These are phyloP conservation scores for Leccinum disarticulatum DNA, from an alignment of 768 basidiomycete genomes.

Conservation along the genomic window DNA sequence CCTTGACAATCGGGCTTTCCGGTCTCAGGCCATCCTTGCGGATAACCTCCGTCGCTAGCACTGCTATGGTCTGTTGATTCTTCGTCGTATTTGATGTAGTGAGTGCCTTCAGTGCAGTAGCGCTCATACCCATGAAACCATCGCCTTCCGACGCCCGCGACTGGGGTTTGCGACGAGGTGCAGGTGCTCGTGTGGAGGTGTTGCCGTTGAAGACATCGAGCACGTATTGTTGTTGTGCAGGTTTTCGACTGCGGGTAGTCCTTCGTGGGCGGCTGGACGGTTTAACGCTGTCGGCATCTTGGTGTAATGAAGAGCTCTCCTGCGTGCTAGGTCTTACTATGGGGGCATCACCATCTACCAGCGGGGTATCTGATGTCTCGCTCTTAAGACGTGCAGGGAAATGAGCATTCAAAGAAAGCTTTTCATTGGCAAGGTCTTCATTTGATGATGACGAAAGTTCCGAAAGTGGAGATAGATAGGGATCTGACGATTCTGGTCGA, in stretches of 20 bases:
- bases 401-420: background rate
- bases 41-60: constrained; percentile 68
- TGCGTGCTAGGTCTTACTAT: constrained; percentile 10
- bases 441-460: constrained; percentile 23
- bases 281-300: constrained; percentile 8
- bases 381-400: background rate
- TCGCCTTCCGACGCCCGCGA: constrained; percentile 35
- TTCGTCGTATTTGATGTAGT: constrained; percentile 69
- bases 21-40: constrained; percentile 69
- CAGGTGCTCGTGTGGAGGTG: constrained; percentile 28
- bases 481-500: constrained; percentile 6
- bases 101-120: constrained; percentile 64
- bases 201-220: constrained; percentile 40
- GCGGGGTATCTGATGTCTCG: constrained; percentile 1
- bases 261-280: constrained; percentile 38
- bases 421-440: constrained; percentile 16
- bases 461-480: constrained; percentile 21
- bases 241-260: constrained; percentile 51
- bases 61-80: constrained; percentile 66
- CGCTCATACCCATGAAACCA: constrained; percentile 65
- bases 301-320: constrained; percentile 12
- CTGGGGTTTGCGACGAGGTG: constrained; percentile 46
- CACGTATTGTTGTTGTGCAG: constrained; percentile 33
- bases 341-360: constrained; percentile 3
- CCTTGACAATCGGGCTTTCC: constrained; percentile 76